Evolutionary conservation across 2,329 filamentous ascomycete genomes (phyloP).

Genomic region (Curvularia verruculosa): DNA sequence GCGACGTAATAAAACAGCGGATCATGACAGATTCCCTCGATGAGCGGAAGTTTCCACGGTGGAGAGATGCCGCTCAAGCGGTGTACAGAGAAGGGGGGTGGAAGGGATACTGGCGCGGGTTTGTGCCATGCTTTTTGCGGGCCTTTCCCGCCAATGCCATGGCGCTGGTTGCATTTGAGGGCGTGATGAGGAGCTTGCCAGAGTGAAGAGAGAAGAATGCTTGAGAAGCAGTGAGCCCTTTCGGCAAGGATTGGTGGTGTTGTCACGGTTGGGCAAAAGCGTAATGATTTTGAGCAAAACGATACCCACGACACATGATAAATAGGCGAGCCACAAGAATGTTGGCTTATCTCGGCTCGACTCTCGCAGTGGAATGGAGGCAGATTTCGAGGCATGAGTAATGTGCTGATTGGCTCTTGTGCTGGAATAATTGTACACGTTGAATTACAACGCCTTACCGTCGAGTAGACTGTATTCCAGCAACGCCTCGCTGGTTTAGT

Average conservation of each 20-base stretch:
- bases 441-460: background rate
- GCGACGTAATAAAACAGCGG: constrained; percentile 91
- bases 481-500: background rate
- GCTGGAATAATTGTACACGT: background rate
- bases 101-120: constrained; percentile 88
- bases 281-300: background rate
- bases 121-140: constrained; percentile 88
- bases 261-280: background rate
- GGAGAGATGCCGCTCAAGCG: constrained; percentile 78
- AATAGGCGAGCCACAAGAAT: background rate
- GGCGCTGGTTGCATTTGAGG: constrained; percentile 92
- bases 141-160: constrained; percentile 96
- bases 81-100: constrained; percentile 78
- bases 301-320: background rate
- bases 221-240: background rate
- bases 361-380: background rate
- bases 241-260: background rate
- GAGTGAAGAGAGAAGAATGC: constrained; percentile 25
- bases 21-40: constrained; percentile 96
- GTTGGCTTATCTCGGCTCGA: background rate
- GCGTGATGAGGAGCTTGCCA: constrained; percentile 71
- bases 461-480: background rate
- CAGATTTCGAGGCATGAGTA: background rate
- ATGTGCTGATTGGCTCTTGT: background rate
- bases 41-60: constrained; percentile 67